These are phyloP conservation scores for Amanita rimosa DNA, from an alignment of 768 basidiomycete species.

Conservation along the genomic window DNA sequence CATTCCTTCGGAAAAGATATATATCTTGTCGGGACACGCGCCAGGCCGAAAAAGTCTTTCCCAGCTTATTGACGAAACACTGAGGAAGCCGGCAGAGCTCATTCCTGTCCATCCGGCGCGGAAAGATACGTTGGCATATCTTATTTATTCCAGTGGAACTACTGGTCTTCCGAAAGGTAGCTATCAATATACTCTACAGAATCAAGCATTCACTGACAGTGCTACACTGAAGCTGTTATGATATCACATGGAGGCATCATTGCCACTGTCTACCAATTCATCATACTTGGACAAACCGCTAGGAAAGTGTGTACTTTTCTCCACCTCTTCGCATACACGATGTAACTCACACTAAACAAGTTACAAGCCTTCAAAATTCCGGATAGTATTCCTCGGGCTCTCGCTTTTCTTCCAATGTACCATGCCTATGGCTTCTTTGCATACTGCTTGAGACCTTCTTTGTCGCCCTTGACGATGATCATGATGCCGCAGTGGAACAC, in stretches of 20 bases:
- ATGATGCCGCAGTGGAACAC: slow-evolving; percentile 54
- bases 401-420: slow-evolving; percentile 58
- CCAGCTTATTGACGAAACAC: slow-evolving; percentile 30
- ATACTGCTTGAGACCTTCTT: slow-evolving; percentile 35
- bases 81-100: slow-evolving; percentile 23
- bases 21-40: slow-evolving; percentile 27
- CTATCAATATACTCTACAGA: not conserved
- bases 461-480: slow-evolving; percentile 34
- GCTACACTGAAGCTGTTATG: slow-evolving; percentile 43
- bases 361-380: slow-evolving; percentile 27
- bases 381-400: slow-evolving; percentile 31
- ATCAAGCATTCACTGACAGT: not conserved
- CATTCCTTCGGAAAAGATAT: slow-evolving; percentile 31
- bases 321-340: not conserved
- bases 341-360: slow-evolving; percentile 14
- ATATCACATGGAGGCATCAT: slow-evolving; percentile 58
- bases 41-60: slow-evolving; percentile 30
- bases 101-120: slow-evolving; percentile 32
- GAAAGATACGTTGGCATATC: slow-evolving; percentile 50
- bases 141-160: slow-evolving; percentile 72
- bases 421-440: slow-evolving; percentile 56
- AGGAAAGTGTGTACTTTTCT: slow-evolving; percentile 19
- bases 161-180: slow-evolving; percentile 64
- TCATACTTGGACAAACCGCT: slow-evolving; percentile 18
- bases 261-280: slow-evolving; percentile 27